These are phyloP conservation scores for Ustilago crameri DNA, from an alignment of 1,284 basidiomycete species.

Conservation along the genomic window DNA sequence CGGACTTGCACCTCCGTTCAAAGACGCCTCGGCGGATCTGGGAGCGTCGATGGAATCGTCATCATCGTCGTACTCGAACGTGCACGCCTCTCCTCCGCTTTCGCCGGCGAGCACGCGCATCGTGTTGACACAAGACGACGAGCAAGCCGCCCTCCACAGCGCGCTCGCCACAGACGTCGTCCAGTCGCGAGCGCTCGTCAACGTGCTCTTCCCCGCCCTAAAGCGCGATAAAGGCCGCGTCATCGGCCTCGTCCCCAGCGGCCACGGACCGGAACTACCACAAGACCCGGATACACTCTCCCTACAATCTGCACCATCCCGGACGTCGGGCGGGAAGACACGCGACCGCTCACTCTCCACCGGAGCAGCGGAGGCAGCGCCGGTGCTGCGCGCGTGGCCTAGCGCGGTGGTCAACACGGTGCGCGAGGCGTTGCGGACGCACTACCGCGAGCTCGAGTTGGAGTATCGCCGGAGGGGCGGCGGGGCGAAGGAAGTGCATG, in stretches of 20 bases:
- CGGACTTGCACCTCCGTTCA: conserved; percentile 28
- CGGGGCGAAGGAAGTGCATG: conserved; percentile 12
- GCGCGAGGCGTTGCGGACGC: conserved; percentile 22
- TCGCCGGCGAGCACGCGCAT: conserved; percentile 33
- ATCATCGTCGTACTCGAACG: conserved; percentile 22
- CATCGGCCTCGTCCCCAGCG: conserved; percentile 42
- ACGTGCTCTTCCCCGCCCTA: conserved; percentile 47
- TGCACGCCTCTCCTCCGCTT: conserved; percentile 34
- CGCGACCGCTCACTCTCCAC: conserved; percentile 24
- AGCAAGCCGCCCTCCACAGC: conserved; percentile 38
- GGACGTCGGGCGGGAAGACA: conserved; percentile 19
- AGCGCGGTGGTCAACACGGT: conserved; percentile 33
- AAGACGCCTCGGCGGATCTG: conserved; percentile 5
- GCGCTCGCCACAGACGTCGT: conserved; percentile 49
- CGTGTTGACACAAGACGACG: conserved; percentile 30
- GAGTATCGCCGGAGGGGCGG: conserved; percentile 26
- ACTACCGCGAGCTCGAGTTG: conserved; percentile 30
- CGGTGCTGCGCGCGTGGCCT: conserved; percentile 28
- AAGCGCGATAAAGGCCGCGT: conserved; percentile 47
- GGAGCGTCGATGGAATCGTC: conserved; percentile 30
- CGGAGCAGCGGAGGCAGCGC: conserved; percentile 1
- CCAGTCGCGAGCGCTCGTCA: conserved; percentile 42
- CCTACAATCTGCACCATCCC: conserved; percentile 20
- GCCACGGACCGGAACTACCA: conserved; percentile 31
- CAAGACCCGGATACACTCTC: conserved; percentile 43